Evolutionary conservation across 1,139 yeast species (phyloP).

Genomic region (Arxiozyma slooffiae): DNA sequence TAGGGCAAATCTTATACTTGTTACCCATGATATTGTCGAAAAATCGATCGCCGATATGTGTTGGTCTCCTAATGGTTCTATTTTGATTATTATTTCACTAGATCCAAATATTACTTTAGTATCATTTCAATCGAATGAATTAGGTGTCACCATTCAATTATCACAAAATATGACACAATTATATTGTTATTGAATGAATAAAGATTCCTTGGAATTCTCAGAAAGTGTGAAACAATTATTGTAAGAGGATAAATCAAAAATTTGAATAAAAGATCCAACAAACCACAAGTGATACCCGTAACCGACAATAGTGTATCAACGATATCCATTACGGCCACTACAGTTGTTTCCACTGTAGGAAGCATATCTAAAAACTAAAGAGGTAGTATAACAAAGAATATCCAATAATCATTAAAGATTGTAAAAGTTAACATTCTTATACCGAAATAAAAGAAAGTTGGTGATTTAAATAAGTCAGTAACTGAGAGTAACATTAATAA

Average conservation of each 20-base stretch:
- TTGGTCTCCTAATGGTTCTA: constrained; percentile 72
- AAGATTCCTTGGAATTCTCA: constrained; percentile 75
- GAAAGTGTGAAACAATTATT: constrained; percentile 73
- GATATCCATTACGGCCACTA: not conserved
- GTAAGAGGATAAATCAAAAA: constrained; percentile 51
- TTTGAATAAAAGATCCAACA: constrained; percentile 7
- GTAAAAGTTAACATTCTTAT: constrained; percentile 22
- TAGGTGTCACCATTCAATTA: constrained; percentile 60
- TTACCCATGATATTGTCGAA: constrained; percentile 51
- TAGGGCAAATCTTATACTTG: constrained; percentile 50
- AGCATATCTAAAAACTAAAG: not conserved
- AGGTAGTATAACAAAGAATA: not conserved
- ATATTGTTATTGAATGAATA: constrained; percentile 78
- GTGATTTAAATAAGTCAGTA: constrained; percentile 25
- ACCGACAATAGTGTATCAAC: not conserved
- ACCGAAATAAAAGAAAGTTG: constrained; percentile 25
- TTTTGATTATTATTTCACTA: constrained; percentile 63
- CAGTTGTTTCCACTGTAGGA: not conserved
- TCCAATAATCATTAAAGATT: constrained; percentile 12
- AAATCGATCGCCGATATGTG: constrained; percentile 64
- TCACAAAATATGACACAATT: constrained; percentile 62
- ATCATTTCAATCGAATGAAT: constrained; percentile 56
- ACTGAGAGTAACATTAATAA: constrained; percentile 48
- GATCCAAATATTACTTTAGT: constrained; percentile 80
- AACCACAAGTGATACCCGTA: not conserved